Evolutionary conservation across 371 early-diverging fungal species (phyloP).

Genomic region (Lichtheimia ornata): DNA sequence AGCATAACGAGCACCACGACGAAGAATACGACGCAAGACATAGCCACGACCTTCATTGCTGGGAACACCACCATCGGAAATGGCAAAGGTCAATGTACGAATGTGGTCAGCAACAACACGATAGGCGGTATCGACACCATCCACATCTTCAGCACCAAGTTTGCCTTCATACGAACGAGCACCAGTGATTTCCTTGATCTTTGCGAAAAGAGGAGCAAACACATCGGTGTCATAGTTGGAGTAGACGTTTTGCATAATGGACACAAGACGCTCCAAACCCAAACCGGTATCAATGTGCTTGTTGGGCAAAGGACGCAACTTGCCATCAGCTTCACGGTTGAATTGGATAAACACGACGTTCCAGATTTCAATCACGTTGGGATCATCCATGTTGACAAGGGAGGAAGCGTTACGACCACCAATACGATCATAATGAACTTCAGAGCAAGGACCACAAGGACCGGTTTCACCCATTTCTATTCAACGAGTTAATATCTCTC

Average conservation of each 20-base stretch:
- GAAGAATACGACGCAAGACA: slow-evolving; percentile 97
- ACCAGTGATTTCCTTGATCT: slow-evolving; percentile 86
- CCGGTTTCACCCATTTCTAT: slow-evolving; percentile 99
- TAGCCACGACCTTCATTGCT: slow-evolving; percentile 99
- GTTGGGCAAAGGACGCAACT: slow-evolving; percentile 89
- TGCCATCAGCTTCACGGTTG: slow-evolving; percentile 96
- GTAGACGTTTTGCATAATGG: slow-evolving; percentile 93
- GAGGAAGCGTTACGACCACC: slow-evolving; percentile 94
- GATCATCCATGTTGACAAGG: slow-evolving; percentile 99
- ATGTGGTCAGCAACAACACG: slow-evolving; percentile 99
- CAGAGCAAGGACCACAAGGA: slow-evolving; percentile 99
- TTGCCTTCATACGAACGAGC: slow-evolving; percentile 84
- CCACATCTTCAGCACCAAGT: slow-evolving; percentile 89
- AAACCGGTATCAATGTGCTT: slow-evolving; percentile 99
- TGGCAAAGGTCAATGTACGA: slow-evolving; percentile 97
- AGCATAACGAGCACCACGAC: slow-evolving; percentile 97
- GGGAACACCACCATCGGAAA: slow-evolving; percentile 96
- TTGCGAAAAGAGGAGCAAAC: slow-evolving; percentile 84
- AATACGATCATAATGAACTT: slow-evolving; percentile 99
- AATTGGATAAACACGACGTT: slow-evolving; percentile 99
- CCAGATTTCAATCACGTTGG: slow-evolving; percentile 99
- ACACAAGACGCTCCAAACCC: slow-evolving; percentile 98
- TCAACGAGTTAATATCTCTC: not conserved
- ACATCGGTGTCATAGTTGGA: slow-evolving; percentile 99
- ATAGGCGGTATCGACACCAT: slow-evolving; percentile 98